A percentile compares a stretch with the other conserved stretches of the same genome.
Evolutionary conservation across 805 yeast species (phyloP).

Genomic region (Wickerhamomyces bisporus): DNA sequence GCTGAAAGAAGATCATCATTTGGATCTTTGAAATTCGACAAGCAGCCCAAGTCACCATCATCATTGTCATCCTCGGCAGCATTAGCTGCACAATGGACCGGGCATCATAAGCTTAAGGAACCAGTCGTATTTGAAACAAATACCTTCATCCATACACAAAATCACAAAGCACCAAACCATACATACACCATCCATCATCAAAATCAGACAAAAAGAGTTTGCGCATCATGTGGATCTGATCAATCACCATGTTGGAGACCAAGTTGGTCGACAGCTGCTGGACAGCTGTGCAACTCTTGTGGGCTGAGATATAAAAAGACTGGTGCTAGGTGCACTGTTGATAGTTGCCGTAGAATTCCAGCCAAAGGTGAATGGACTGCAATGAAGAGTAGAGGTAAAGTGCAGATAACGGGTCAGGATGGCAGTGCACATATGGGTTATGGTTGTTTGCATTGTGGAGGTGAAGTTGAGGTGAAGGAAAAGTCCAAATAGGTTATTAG

Average conservation of each 20-base stretch:
- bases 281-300: slow-evolving; percentile 96
- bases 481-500: slow-evolving; percentile 4
- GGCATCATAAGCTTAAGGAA: slow-evolving; percentile 13
- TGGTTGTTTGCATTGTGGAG: slow-evolving; percentile 56
- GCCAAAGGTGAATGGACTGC: slow-evolving; percentile 94
- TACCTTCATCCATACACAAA: slow-evolving; percentile 23
- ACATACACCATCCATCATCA: slow-evolving; percentile 26
- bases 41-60: slow-evolving; percentile 4
- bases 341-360: slow-evolving; percentile 79
- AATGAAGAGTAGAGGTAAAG: slow-evolving; percentile 68
- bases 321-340: slow-evolving; percentile 79
- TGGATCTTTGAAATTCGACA: slow-evolving; percentile 2
- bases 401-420: slow-evolving; percentile 25
- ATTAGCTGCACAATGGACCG: slow-evolving; percentile 11
- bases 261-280: slow-evolving; percentile 84
- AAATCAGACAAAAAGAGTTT: slow-evolving; percentile 41
- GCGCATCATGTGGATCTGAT: slow-evolving; percentile 86
- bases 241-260: slow-evolving; percentile 99
- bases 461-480: slow-evolving; percentile 44
- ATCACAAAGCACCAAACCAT: slow-evolving; percentile 24
- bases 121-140: slow-evolving; percentile 13
- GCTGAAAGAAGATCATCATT: slow-evolving; percentile 2
- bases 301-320: slow-evolving; percentile 94
- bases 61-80: slow-evolving; percentile 9
- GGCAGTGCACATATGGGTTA: slow-evolving; percentile 30